Conservation (phyloP, 371 early-diverging fungal genomes). For the Mucor piriformis region DNA sequence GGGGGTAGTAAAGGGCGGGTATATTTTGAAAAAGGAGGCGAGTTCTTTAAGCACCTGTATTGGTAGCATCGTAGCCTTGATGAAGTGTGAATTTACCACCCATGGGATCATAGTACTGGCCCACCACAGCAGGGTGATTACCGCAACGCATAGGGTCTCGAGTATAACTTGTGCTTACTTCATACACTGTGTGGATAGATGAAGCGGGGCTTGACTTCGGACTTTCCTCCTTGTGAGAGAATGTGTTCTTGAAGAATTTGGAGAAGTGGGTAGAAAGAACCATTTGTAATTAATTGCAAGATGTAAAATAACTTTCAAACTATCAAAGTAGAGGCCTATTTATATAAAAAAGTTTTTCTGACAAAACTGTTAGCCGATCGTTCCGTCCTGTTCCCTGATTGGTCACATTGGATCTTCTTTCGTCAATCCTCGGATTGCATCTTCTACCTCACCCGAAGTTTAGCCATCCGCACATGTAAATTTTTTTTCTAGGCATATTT, state of each 20-base stretch:
- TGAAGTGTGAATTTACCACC: conserved; percentile 23
- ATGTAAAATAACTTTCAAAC: background rate
- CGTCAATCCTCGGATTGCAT: conserved; percentile 11
- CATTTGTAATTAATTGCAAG: conserved; percentile 5
- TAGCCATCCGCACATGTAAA: no score
- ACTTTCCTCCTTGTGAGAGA: conserved; percentile 15
- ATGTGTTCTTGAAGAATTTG: conserved; percentile 26
- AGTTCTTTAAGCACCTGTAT: conserved; percentile 36
- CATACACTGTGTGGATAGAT: conserved; percentile 12
- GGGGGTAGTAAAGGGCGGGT: no score
- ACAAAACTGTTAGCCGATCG: conserved; percentile 23
- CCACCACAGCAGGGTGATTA: conserved; percentile 39
- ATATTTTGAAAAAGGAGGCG: no score
- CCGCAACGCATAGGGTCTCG: conserved; percentile 48
- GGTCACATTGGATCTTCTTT: background rate
- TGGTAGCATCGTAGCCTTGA: conserved; percentile 28
- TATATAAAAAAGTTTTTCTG: background rate
- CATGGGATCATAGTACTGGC: conserved; percentile 47
- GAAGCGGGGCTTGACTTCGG: background rate
- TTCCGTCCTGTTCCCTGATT: conserved; percentile 19
- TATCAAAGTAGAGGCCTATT: no score
- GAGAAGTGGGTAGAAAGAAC: conserved; percentile 16
- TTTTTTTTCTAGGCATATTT: no score
- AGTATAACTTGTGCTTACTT: conserved; percentile 22
- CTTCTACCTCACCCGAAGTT: background rate